A percentile compares a stretch with the other conserved stretches of the same genome.
phyloP scores from a whole-genome alignment of 1,139 yeast species.

The Pichia sp. region DNA sequence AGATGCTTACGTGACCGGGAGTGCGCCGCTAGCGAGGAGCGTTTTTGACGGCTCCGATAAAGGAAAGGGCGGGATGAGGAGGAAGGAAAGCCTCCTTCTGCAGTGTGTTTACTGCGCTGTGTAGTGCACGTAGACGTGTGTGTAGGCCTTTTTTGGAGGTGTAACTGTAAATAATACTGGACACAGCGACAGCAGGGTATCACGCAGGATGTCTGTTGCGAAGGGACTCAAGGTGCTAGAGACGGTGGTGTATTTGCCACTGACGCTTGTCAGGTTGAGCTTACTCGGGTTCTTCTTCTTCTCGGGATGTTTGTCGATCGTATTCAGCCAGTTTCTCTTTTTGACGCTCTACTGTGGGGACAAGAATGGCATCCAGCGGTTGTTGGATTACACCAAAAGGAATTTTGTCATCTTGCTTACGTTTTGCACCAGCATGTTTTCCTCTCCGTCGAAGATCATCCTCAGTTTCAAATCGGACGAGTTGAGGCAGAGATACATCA shows the following conservation, averaged over 20 bases:
- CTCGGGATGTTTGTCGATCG: conserved; percentile 44
- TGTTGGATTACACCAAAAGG: conserved; percentile 44
- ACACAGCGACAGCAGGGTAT: not conserved
- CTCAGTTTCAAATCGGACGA: conserved; percentile 39
- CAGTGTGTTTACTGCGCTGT: not conserved
- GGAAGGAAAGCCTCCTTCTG: not conserved
- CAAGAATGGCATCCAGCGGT: conserved; percentile 34
- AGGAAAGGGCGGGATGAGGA: not conserved
- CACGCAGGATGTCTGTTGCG: not conserved
- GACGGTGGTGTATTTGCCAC: not conserved
- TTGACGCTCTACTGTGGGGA: conserved; percentile 28
- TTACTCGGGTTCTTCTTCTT: conserved; percentile 37
- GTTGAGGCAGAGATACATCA: conserved; percentile 19
- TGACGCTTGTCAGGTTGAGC: conserved; percentile 31
- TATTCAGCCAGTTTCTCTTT: conserved; percentile 38
- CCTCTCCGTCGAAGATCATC: conserved; percentile 40
- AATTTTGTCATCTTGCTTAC: conserved; percentile 48
- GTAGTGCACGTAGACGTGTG: not conserved
- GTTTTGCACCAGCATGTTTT: conserved; percentile 37
- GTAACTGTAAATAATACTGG: not conserved
- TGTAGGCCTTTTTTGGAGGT: not conserved
- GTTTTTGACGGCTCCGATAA: not conserved
- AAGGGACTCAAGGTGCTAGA: not conserved
- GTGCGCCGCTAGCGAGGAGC: not conserved
- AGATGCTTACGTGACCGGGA: conserved; percentile 16